phyloP scores from a whole-genome alignment of 805 yeast species.

The Nakazawaea ambrosiae region DNA sequence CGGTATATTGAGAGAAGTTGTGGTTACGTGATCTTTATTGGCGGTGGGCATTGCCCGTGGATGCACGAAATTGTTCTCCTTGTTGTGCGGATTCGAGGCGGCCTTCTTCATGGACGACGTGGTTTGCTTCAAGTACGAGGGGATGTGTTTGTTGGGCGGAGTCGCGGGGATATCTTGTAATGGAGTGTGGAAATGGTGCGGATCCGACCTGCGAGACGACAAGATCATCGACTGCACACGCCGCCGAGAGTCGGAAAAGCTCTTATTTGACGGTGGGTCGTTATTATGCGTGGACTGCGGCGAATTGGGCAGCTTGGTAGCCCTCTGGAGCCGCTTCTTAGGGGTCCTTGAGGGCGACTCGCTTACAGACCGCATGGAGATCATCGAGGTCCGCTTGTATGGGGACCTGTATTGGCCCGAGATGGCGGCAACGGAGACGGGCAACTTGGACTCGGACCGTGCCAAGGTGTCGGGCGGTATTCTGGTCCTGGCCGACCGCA shows the following conservation, averaged over 20 bases:
- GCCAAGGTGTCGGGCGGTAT: not conserved
- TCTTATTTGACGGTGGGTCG: too few species aligned
- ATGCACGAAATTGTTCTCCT: slow-evolving; percentile 1
- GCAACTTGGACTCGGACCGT: slow-evolving; percentile 3
- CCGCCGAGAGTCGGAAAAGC: not conserved
- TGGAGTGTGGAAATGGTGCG: not conserved
- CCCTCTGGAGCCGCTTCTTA: not conserved
- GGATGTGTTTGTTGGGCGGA: not conserved
- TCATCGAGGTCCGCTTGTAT: not conserved
- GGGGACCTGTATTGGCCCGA: not conserved
- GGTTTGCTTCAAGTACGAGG: slow-evolving; percentile 10
- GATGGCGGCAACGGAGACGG: slow-evolving; percentile 1
- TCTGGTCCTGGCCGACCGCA: too few species aligned
- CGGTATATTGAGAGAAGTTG: too few species aligned
- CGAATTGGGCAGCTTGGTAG: not conserved
- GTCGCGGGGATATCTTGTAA: not conserved
- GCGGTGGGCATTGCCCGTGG: not conserved
- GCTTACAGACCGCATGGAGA: slow-evolving; percentile 6
- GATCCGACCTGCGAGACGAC: slow-evolving; percentile 1
- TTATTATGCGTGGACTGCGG: not conserved
- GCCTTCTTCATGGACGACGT: slow-evolving; percentile 6
- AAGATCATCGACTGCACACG: slow-evolving; percentile 3
- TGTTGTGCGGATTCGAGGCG: not conserved
- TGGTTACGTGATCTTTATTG: not conserved
- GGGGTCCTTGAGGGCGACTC: slow-evolving; percentile 3